Evolutionary conservation across 257 asterid species (phyloP), one percentile per base, ranked within the genome.

Genomic region (Verbena officinalis): DNA sequence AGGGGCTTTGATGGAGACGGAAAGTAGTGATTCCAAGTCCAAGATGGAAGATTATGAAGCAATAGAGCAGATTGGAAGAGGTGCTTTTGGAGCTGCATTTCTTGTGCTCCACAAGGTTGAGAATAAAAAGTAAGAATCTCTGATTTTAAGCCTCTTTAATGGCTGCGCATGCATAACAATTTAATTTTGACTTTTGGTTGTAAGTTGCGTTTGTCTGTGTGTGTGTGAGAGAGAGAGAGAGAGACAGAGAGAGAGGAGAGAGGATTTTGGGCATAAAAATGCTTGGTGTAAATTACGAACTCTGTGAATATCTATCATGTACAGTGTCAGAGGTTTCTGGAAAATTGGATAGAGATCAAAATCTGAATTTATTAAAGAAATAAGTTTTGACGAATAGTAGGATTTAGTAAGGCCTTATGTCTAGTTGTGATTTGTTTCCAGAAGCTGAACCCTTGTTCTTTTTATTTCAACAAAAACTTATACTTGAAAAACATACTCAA

Each of bases 61-160:
- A 1, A 48, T 87, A 14, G 95, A 90, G 79, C 97, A 90, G 83
- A 87, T 93, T 83, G 98, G 98, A 4, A 85, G 88, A 62, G 94
- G 98, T 62, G 77, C 93, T 77, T 87, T 81, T 69, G 97, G 91
- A 38, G 81, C 96, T 15, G 73, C 95, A 27, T 90, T 83, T 81
- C 90, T 90, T 52, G 96, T 86, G 71, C 83, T 86, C 61, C 89
- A 93, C 71, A 86, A 71, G 73, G 68, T 64, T 53, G 97, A 87
- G 73, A 79, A 83, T 17, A 87, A 69, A 54, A 91, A 70, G 99
- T 93, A 76, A 75, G 81, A 62, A 21, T 58, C 57, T 76, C 33
- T 40, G 45, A n/a, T 51, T 48, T 42, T 16, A 9, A 27, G 14
- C 52, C 51, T 52, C 7, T 53, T 60, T 46, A 49, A 23, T 64